A percentile compares a stretch with the other conserved stretches of the same genome.
phyloP scores from a whole-genome alignment of 768 basidiomycete genomes.

The Fibroporia radiculosa region DNA sequence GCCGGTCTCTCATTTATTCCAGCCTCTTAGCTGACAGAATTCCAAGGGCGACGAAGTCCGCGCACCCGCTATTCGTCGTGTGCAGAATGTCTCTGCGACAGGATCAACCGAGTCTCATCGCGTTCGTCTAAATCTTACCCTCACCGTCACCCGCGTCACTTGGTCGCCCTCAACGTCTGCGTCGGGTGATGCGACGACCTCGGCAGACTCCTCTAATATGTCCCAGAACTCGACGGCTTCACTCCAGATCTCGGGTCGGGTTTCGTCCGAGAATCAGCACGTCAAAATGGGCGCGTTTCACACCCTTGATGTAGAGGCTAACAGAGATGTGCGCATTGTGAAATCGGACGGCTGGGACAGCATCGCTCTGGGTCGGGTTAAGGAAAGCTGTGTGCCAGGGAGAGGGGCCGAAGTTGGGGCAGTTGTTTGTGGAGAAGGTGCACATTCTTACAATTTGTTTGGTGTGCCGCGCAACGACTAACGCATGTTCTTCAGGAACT shows the following conservation, averaged over 20 bases:
- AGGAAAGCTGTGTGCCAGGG: slow-evolving; percentile 89
- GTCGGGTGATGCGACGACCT: slow-evolving; percentile 31
- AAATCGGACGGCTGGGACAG: slow-evolving; percentile 91
- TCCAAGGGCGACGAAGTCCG: slow-evolving; percentile 69
- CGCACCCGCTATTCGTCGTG: slow-evolving; percentile 82
- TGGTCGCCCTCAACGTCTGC: slow-evolving; percentile 65
- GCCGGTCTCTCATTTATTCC: slow-evolving; percentile 5
- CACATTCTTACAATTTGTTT: not conserved
- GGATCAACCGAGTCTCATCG: slow-evolving; percentile 92
- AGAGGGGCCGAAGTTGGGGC: slow-evolving; percentile 95
- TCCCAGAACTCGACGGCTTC: slow-evolving; percentile 38
- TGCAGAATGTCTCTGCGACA: slow-evolving; percentile 84
- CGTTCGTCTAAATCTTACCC: slow-evolving; percentile 75
- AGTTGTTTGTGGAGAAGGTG: slow-evolving; percentile 89
- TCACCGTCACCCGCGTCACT: slow-evolving; percentile 70
- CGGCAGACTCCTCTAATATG: slow-evolving; percentile 27
- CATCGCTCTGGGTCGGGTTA: slow-evolving; percentile 69
- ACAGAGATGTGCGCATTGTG: slow-evolving; percentile 85
- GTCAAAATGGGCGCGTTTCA: slow-evolving; percentile 93
- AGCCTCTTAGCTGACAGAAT: slow-evolving; percentile 5
- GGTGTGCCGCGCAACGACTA: not conserved
- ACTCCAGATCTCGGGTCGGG: slow-evolving; percentile 82
- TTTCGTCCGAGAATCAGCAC: slow-evolving; percentile 78
- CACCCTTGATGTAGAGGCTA: slow-evolving; percentile 87
- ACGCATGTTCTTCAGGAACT: slow-evolving; percentile 40